Base-by-base conservation (phyloP, 208 protist genomes). In the Vickermania ingenoplastis region DNA sequence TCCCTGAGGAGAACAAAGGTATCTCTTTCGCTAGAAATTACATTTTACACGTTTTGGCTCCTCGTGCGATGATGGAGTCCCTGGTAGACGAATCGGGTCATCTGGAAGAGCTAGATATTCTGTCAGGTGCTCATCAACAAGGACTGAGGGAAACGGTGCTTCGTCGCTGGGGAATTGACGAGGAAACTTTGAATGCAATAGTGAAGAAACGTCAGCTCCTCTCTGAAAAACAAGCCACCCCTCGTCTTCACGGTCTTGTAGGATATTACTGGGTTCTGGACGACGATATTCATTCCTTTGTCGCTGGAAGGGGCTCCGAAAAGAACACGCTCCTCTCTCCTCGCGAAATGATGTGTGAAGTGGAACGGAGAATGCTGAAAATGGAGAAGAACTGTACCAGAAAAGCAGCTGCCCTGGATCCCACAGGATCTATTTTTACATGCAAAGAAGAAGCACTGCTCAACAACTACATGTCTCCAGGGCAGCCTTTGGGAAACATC, bases 241-340 rank as follows among this genome's bases (percentile, higher is more conserved):
- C 49, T 27, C 63, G 66, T 3, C 70, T 67, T n/a, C 80, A 86
- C 59, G 52, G 66, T 3, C 63, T 86, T 30, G 66, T 73, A 23
- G 80, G 77, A 17, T 77, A 73, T 29, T 86, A 86, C 61, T 95
- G 89, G 86, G 87, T 95, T 0, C 60, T 95, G n/a, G 89, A 95
- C 41, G 89, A 95, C 61, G 89, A 95, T 57, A 89, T 95, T 54
- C 80, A 75, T 50, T 58, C 59, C 57, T 90, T 95, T 41, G 66
- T 75, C 59, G 52, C 60, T 27, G 55, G 69, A 7, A 24, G 56
- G 41, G 17, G 36, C 36, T 53, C 25, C 1, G 4, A 55, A 1
- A 78, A 62, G 27, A 76, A 87, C 36, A n/a, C 59, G 41, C 59
- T 50, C 29, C 75, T 90, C 25, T 78, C 80, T 13, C 53, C 69